These are phyloP conservation scores for Athelia psychrophila DNA, from an alignment of 1,284 basidiomycete genomes.

Conservation along the genomic window DNA sequence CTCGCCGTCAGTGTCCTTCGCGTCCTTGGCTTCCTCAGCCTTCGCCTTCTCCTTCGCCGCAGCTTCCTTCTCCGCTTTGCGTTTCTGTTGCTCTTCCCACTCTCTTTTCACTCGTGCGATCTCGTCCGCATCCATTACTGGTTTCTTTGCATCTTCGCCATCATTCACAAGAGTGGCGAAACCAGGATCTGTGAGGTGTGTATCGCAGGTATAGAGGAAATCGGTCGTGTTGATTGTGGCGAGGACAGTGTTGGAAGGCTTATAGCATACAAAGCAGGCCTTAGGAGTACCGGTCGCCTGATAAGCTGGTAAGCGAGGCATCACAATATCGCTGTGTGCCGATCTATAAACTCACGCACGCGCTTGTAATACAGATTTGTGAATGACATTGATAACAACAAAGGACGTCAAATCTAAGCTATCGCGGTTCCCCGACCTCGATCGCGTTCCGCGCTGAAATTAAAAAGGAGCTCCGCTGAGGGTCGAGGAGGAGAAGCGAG, in stretches of 20 bases:
- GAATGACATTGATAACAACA: constrained; percentile 59
- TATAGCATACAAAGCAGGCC: constrained; percentile 70
- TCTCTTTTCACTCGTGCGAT: constrained; percentile 73
- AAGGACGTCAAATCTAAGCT: background rate
- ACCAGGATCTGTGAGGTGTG: constrained; percentile 64
- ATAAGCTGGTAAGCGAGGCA: constrained; percentile 4
- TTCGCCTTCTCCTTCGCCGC: constrained; percentile 38
- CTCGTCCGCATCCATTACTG: constrained; percentile 57
- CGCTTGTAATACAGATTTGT: constrained; percentile 79
- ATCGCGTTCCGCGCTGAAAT: constrained; percentile 4
- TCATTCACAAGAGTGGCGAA: constrained; percentile 62
- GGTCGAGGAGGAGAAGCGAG: no score
- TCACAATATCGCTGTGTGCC: constrained; percentile 15
- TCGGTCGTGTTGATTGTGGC: constrained; percentile 73
- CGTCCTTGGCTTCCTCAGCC: constrained; percentile 25
- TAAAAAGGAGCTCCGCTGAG: no score
- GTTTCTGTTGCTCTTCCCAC: constrained; percentile 72
- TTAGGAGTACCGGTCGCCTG: constrained; percentile 68
- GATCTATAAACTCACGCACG: constrained; percentile 42
- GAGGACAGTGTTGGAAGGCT: constrained; percentile 71
- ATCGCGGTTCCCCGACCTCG: background rate
- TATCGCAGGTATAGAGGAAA: constrained; percentile 70
- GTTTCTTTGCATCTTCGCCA: constrained; percentile 39
- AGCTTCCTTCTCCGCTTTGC: constrained; percentile 53
- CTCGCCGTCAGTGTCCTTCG: constrained; percentile 17